Evolutionary conservation across 1,284 basidiomycete species (phyloP).

Genomic region (Cryptococcus sp.): DNA sequence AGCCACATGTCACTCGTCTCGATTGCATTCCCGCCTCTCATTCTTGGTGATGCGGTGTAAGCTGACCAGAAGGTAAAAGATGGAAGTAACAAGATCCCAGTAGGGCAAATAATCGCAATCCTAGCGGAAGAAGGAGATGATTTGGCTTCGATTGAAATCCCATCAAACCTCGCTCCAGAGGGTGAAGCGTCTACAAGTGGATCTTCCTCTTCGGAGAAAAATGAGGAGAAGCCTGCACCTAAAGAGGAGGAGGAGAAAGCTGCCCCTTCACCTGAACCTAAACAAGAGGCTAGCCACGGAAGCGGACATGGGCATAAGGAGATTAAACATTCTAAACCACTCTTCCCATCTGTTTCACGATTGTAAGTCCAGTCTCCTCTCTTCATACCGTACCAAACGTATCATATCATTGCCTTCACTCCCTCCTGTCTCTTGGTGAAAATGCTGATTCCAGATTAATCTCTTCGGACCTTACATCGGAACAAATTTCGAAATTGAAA

Average conservation of each 20-base stretch:
- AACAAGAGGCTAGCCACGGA: background rate
- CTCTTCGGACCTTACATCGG: slow-evolving; percentile 44
- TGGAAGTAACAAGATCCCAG: slow-evolving; percentile 78
- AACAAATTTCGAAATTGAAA: slow-evolving; percentile 47
- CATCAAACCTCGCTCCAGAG: slow-evolving; percentile 55
- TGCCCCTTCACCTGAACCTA: slow-evolving; percentile 4
- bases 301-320: slow-evolving; percentile 24
- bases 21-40: background rate
- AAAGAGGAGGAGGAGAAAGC: slow-evolving; percentile 9
- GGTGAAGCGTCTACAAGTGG: slow-evolving; percentile 1
- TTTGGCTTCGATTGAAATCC: slow-evolving; percentile 74
- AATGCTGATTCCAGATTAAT: slow-evolving; percentile 28
- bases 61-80: slow-evolving; percentile 59
- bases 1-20: background rate
- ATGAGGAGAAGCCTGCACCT: slow-evolving; percentile 6
- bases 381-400: background rate
- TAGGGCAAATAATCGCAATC: slow-evolving; percentile 85
- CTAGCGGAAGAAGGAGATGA: slow-evolving; percentile 97
- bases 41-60: background rate
- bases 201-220: slow-evolving; percentile 8
- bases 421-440: background rate
- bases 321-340: slow-evolving; percentile 34
- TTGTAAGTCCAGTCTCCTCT: slow-evolving; percentile 32
- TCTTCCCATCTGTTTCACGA: slow-evolving; percentile 44
- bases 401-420: background rate